Base-by-base conservation (phyloP, 345 rosid genomes). In the Ceriops decandra region DNA sequence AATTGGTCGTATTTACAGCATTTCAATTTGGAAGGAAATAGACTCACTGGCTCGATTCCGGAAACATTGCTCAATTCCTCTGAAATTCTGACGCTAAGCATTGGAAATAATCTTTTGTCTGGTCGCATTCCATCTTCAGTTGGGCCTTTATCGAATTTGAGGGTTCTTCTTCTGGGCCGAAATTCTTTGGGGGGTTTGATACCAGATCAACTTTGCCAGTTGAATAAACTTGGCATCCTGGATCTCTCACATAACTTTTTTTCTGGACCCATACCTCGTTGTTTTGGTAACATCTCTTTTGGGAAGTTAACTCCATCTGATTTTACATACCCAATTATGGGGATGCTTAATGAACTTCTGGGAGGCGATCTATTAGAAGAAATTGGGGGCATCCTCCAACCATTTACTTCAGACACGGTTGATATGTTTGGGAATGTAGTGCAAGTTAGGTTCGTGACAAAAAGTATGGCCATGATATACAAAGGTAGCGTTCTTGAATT, bases 201-300 rank as follows among this genome's bases (percentile, higher is more conserved):
- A 7, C 66, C 66, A 24, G 7, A 22, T 63, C 27, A 27, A 20
- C 26, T 63, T 13, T 46, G 66, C 4, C 22, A 16, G 26, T 20
- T 63, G 22, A 46, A 42, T 24, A 13, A 63, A 3, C 1, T 46
- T 20, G 9, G 5, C 33, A 9, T 63, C 7, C 4, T 63, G 35
- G 66, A 63, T 63, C 53, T 63, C 7, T 63, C 66, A 22, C 16
- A 51, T 16, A 63, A 46, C 33, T 46, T 11, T 13, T 63, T 63
- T 24, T 42, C 22, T 0, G 31, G 66, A 46, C 54, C 15, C 15
- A 38, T 38, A 38, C 46, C 66, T 24, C 26, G 24, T 24, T 46
- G 66, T 26, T 24, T 63, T 38, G 11, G 3, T 46, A 26, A 46
- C 19, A 49, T 63, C n/a, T 38, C 33, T 3, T 63, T 63, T 20